Evolutionary conservation across 176 grass and related monocot genomes (phyloP), one percentile per base, ranked within the genome.

Genomic region (Puya raimondii): DNA sequence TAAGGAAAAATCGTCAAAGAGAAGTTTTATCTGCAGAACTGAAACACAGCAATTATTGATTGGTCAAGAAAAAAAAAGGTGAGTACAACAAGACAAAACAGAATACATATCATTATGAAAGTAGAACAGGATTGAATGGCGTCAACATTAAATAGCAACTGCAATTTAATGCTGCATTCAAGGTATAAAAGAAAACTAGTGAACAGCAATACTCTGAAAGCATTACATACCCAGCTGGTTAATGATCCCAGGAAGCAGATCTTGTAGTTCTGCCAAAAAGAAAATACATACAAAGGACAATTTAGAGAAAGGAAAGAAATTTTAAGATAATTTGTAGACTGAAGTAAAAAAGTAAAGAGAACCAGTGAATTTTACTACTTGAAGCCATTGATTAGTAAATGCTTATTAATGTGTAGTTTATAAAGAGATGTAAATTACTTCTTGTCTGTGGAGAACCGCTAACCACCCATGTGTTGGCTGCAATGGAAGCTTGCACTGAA

Each of bases 401-500:
- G 4, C 21, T 22, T 10, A 61, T 10, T 22, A 61, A 42, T 61
- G 16, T 61, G 56, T 11, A 61, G 17, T 2, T 13, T 14, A 6
- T 53, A 65, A 48, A 23, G 50, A 26, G 56, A 47, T 9, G 64
- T 64, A 17, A 14, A 78, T 66, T 99, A 99, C 89, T 93, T 83
- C 86, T 99, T 10, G 87, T 99, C 74, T 93, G 94, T 11, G 94
- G 90, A 80, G 94, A 77, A 25, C 94, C 94, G 71, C 87, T 93
- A 68, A 99, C 84, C 25, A 99, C 94, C 90, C 94, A 99, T 78
- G 94, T 99, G 80, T 99, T 99, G 47, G 94, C 94, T 9, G 85
- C 87, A 59, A 99, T 99, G 53, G 94, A 99, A 26, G 89, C 89
- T 99, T 99, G 90, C 78, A 93, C 94, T 99, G 90, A 72, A 81